Evolutionary conservation across 768 basidiomycete species (phyloP).

Genomic region (Multifurca ochricompacta): DNA sequence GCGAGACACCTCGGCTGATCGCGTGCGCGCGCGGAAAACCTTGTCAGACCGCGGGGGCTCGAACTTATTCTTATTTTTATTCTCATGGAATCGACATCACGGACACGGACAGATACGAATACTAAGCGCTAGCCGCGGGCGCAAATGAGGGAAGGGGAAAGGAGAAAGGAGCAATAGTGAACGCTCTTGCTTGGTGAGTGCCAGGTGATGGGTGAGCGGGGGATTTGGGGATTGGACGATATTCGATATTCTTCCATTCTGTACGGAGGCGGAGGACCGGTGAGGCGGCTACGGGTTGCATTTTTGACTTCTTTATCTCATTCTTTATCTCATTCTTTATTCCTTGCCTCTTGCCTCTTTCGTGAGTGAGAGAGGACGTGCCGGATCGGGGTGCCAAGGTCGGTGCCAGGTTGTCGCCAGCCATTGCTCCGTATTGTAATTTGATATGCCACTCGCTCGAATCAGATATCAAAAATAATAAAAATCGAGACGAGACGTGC

Average conservation of each 20-base stretch:
- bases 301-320: not conserved
- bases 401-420: not conserved
- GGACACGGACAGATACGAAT: not conserved
- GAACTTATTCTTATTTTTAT: not conserved
- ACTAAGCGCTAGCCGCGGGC: not conserved
- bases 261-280: not conserved
- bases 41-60: not conserved
- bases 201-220: not conserved
- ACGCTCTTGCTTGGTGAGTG: not conserved
- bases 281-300: not conserved
- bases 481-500: not conserved
- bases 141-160: not conserved
- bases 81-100: not conserved
- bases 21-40: not conserved
- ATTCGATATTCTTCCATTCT: not conserved
- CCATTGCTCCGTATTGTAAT: no score
- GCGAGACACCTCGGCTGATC: not conserved
- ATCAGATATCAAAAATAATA: not conserved
- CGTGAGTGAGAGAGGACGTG: no score
- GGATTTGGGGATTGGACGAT: not conserved
- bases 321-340: not conserved
- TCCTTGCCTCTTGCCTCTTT: no score
- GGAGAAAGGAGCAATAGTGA: not conserved
- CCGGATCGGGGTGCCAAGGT: not conserved
- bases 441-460: no score